Evolutionary conservation across 164 flowering plant genomes (phyloP), one percentile per base, ranked within the genome.

Genomic region (Magnolia changhungtana): DNA sequence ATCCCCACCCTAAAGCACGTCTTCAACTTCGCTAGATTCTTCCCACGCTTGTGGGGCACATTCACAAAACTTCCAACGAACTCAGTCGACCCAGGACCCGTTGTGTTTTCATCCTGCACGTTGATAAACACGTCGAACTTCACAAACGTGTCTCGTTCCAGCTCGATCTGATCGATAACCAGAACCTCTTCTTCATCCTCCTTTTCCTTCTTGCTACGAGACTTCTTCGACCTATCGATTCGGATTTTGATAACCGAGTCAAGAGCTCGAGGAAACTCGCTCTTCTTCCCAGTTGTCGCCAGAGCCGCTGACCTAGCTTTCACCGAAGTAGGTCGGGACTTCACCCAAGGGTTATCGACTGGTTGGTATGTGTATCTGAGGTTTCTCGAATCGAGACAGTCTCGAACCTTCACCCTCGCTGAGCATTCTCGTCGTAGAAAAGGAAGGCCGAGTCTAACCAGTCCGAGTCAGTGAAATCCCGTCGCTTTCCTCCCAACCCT

Each of bases 61-160:
- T 85, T 87, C 79, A 89, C 89, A 59, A 86, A 89, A 61, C 91
- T 86, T 16, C 94, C 91, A 0, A 89, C 91, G 37, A 86, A 87
- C 84, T 88, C 91, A 2, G 83, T 81, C 14, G 85, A 78, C 7
- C 75, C 80, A 24, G 85, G 82, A 2, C 75, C 63, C 8, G 58
- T 82, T 4, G 8, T 37, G 18, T 69, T 20, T 19, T 84, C 92
- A 24, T 86, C 88, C 65, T 84, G 91, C 45, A 85, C 88, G 72
- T 90, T 87, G 14, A 90, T 74, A 23, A 19, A 87, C 27, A 90
- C 91, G 50, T 90, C 92, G 58, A 90, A 90, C 75, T 89, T 90
- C 72, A 82, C 88, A 5, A 61, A 75, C 83, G 83, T 6, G 84
- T 84, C 51, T 81, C 85, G 10, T 82, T 79, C 3, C 84, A 78